phyloP scores from a whole-genome alignment of 1,284 basidiomycete species.

The Ceratobasidium sp. region DNA sequence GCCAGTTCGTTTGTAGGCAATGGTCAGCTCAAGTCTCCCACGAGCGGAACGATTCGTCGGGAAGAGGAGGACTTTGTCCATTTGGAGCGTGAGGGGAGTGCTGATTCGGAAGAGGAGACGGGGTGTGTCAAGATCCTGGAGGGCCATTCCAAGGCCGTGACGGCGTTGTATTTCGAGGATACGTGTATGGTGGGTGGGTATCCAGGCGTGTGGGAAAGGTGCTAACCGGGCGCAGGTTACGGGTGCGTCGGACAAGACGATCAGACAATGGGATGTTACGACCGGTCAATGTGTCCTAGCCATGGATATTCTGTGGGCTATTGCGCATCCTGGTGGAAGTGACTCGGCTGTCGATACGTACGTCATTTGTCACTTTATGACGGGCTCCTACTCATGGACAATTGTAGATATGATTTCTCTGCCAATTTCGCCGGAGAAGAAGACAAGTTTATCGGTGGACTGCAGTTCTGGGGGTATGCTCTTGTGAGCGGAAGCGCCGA shows the following conservation, averaged over 20 bases:
- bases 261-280: slow-evolving; percentile 96
- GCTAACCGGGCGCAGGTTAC: too few relatives aligned
- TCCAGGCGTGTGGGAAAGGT: too few relatives aligned
- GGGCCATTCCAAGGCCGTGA: slow-evolving; percentile 92
- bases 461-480: slow-evolving; percentile 99
- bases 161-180: slow-evolving; percentile 94
- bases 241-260: slow-evolving; percentile 96
- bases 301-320: slow-evolving; percentile 99
- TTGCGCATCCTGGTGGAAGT: slow-evolving; percentile 77
- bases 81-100: slow-evolving; percentile 45
- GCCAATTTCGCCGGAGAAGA: slow-evolving; percentile 78
- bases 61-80: slow-evolving; percentile 34
- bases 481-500: slow-evolving; percentile 96
- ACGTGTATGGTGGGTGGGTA: slow-evolving; percentile 78
- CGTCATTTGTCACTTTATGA: too few relatives aligned
- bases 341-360: slow-evolving; percentile 14
- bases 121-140: slow-evolving; percentile 78
- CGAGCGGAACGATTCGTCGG: slow-evolving; percentile 4
- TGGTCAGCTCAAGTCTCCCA: slow-evolving; percentile 8
- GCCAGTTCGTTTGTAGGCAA: slow-evolving; percentile 27
- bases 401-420: slow-evolving; percentile 58
- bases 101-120: slow-evolving; percentile 41
- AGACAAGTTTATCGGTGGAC: slow-evolving; percentile 93
- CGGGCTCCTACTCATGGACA: slow-evolving; percentile 52
- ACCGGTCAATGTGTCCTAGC: slow-evolving; percentile 98